phyloP scores from a whole-genome alignment of 495 filamentous ascomycete genomes.

The Trichodelitschia bisporula region DNA sequence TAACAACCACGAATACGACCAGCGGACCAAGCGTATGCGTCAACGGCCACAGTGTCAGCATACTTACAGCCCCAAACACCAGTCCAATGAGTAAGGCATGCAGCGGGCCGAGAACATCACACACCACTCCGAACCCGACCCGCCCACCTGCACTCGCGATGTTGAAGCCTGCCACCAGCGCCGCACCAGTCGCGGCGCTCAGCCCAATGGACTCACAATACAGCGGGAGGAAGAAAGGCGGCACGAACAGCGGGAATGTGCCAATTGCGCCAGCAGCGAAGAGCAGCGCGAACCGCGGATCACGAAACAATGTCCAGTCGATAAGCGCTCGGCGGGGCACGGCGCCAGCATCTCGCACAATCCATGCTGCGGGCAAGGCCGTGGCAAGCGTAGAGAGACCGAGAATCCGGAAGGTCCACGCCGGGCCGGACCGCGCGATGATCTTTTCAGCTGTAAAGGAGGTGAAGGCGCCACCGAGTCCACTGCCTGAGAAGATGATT shows the following conservation, averaged over 20 bases:
- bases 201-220: slow-evolving; percentile 23
- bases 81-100: slow-evolving; percentile 25
- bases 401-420: slow-evolving; percentile 29
- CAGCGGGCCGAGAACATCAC: slow-evolving; percentile 25
- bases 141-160: slow-evolving; percentile 26
- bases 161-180: slow-evolving; percentile 28
- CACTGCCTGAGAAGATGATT: slow-evolving; percentile 27
- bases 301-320: slow-evolving; percentile 27
- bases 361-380: slow-evolving; percentile 30
- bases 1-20: slow-evolving; percentile 26
- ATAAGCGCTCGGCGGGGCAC: slow-evolving; percentile 21
- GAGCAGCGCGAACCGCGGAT: slow-evolving; percentile 23
- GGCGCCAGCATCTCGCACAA: slow-evolving; percentile 27
- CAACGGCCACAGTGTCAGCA: slow-evolving; percentile 31
- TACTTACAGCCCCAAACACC: slow-evolving; percentile 24
- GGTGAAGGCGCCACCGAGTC: slow-evolving; percentile 25
- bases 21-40: slow-evolving; percentile 26
- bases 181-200: slow-evolving; percentile 23
- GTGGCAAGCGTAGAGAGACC: slow-evolving; percentile 22
- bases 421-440: slow-evolving; percentile 20
- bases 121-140: slow-evolving; percentile 23
- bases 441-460: slow-evolving; percentile 24
- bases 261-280: slow-evolving; percentile 30
- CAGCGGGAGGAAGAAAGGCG: slow-evolving; percentile 32
- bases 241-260: slow-evolving; percentile 34